Evolutionary conservation across 2,329 filamentous ascomycete species (phyloP).

Genomic region (Epichloe festucae): DNA sequence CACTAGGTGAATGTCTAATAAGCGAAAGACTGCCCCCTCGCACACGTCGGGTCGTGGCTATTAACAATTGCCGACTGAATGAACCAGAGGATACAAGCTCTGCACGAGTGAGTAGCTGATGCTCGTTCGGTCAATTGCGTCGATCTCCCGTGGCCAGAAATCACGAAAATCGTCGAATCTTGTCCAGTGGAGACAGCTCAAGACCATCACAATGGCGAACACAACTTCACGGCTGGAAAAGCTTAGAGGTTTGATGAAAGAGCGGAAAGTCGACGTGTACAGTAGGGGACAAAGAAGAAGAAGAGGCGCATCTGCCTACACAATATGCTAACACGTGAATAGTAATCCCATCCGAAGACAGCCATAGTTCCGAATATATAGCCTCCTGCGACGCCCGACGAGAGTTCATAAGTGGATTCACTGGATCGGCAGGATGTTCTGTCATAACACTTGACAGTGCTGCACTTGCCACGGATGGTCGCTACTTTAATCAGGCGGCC

Average conservation of each 20-base stretch:
- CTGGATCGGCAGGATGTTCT: constrained; percentile 86
- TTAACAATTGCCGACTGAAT: too few relatives aligned
- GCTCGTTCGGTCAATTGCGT: too few relatives aligned
- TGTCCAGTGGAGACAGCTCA: too few relatives aligned
- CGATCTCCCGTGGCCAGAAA: too few relatives aligned
- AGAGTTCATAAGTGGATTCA: constrained; percentile 87
- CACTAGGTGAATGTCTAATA: too few relatives aligned
- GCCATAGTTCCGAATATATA: constrained; percentile 96
- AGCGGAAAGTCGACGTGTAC: constrained; percentile 81
- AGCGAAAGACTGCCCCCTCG: too few relatives aligned
- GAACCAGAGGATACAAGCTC: too few relatives aligned
- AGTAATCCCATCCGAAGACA: constrained; percentile 96
- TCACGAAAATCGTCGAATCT: too few relatives aligned
- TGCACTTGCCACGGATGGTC: constrained; percentile 82
- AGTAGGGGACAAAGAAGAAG: constrained; percentile 39
- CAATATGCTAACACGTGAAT: constrained; percentile 3
- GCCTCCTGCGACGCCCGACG: constrained; percentile 86
- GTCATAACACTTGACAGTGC: constrained; percentile 79
- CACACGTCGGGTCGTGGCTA: too few relatives aligned
- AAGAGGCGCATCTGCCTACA: neutral
- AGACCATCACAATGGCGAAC: constrained; percentile 25
- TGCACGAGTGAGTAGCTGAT: too few relatives aligned
- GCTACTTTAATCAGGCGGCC: constrained; percentile 93
- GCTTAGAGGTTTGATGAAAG: constrained; percentile 76
- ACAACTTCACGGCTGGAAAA: constrained; percentile 63